Percentiles rank a stretch among this genome's conserved stretches.
Conservation (phyloP, 2,329 filamentous ascomycete species). For the Juglanconis juglandina region DNA sequence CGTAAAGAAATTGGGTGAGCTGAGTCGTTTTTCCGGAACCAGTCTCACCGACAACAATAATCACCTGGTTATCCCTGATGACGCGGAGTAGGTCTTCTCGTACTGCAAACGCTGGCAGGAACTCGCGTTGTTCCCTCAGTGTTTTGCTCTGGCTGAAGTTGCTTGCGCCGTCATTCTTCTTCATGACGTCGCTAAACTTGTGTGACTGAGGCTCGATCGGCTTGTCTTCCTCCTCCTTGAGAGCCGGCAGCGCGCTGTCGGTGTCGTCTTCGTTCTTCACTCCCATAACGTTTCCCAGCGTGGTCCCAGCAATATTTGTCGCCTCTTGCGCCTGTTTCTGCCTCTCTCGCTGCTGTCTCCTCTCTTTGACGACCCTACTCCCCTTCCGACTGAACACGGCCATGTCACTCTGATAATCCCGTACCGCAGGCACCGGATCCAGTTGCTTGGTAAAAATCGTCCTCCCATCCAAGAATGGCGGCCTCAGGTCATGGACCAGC, state of each 20-base stretch:
- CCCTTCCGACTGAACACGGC: conserved; percentile 96
- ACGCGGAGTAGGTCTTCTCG: conserved; percentile 88
- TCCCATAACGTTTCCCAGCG: conserved; percentile 91
- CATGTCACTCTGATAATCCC: conserved; percentile 96
- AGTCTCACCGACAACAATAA: conserved; percentile 95
- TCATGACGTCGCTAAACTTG: conserved; percentile 90
- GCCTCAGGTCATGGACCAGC: conserved; percentile 87
- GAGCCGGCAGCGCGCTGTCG: conserved; percentile 78
- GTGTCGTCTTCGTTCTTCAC: conserved; percentile 91
- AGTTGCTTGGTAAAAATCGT: conserved; percentile 97
- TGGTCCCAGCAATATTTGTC: conserved; percentile 87
- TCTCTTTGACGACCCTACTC: conserved; percentile 87
- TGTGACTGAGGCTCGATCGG: conserved; percentile 33
- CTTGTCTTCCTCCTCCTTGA: conserved; percentile 63
- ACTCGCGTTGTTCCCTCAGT: conserved; percentile 86
- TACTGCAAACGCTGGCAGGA: conserved; percentile 90
- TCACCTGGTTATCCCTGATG: conserved; percentile 93
- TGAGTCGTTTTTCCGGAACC: conserved; percentile 98
- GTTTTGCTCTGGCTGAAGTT: conserved; percentile 92
- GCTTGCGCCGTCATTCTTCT: conserved; percentile 80
- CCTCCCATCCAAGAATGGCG: conserved; percentile 90
- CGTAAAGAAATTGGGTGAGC: conserved; percentile 90
- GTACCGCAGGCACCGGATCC: conserved; percentile 88
- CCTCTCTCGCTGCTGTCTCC: conserved; percentile 85
- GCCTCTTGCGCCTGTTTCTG: conserved; percentile 94